A percentile compares a stretch with the other conserved stretches of the same genome.
These are phyloP conservation scores for Coniochaeta sp. DNA, from an alignment of 2,329 filamentous ascomycete species.

Conservation along the genomic window DNA sequence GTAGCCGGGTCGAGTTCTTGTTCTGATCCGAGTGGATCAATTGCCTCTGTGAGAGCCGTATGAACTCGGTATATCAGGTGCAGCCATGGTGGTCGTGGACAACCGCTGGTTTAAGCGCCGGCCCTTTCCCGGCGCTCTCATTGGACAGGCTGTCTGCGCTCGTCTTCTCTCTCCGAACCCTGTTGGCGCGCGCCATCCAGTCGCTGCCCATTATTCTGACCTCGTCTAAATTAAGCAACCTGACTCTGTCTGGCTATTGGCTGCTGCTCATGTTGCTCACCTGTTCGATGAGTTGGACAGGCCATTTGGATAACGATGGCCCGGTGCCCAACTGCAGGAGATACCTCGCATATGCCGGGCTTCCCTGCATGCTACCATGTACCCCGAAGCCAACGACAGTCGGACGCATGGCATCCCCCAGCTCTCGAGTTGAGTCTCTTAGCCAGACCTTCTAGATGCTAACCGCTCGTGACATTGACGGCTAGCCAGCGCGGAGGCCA, in stretches of 20 bases:
- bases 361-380: neutral
- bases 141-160: conserved; percentile 12
- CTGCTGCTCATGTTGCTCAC: neutral
- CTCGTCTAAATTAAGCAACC: conserved; percentile 4
- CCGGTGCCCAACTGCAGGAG: conserved; percentile 9
- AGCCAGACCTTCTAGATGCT: neutral
- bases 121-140: conserved; percentile 4
- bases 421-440: neutral
- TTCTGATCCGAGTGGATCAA: neutral
- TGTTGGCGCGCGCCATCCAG: conserved; percentile 19
- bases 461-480: neutral
- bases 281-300: neutral
- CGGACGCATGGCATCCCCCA: neutral
- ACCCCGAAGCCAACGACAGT: neutral
- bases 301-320: neutral
- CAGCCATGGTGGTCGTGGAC: neutral
- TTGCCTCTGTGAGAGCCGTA: neutral
- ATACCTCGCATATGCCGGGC: conserved; percentile 3
- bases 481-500: neutral
- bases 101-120: conserved; percentile 1
- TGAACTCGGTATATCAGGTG: neutral
- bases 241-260: conserved; percentile 13
- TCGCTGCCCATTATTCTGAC: conserved; percentile 11
- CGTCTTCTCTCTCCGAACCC: conserved; percentile 6
- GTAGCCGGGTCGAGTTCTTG: neutral